A percentile compares a stretch with the other conserved stretches of the same genome.
phyloP scores from a whole-genome alignment of 306 rosid species.

The Lagenaria siceraria region DNA sequence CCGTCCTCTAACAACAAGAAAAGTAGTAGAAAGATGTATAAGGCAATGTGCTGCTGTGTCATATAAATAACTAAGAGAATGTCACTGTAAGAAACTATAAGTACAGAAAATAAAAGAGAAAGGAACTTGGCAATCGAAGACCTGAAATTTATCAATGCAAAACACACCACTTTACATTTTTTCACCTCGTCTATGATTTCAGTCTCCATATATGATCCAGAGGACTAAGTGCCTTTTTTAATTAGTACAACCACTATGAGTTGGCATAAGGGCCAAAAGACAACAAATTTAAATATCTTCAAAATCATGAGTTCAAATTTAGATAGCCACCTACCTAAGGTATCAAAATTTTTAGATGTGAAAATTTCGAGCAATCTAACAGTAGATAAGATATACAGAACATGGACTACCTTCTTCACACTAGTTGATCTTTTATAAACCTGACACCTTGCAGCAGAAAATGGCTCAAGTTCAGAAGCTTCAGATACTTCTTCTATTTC shows the following conservation, averaged over 20 bases:
- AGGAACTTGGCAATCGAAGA: background rate
- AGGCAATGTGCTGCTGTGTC: background rate
- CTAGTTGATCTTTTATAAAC: conserved; percentile 59
- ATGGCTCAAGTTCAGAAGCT: conserved; percentile 51
- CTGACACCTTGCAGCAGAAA: conserved; percentile 84
- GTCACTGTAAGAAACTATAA: background rate
- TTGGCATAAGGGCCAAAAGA: background rate
- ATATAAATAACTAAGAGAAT: background rate
- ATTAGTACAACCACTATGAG: background rate
- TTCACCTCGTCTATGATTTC: background rate
- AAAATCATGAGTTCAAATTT: background rate
- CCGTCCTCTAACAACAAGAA: conserved; percentile 45
- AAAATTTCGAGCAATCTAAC: background rate
- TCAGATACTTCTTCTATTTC: conserved; percentile 48
- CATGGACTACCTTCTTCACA: conserved; percentile 58
- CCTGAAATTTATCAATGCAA: background rate
- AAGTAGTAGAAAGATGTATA: conserved; percentile 11
- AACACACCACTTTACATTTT: background rate
- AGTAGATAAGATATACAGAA: background rate
- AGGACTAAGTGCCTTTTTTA: background rate
- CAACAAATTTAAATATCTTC: background rate
- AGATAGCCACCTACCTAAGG: background rate
- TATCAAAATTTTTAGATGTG: background rate
- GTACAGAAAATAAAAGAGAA: background rate
- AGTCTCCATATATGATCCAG: background rate